Evolutionary conservation across 2,329 filamentous ascomycete genomes (phyloP), one percentile per base, ranked within the genome.

Genomic region (Exophiala phaeomuriformis): DNA sequence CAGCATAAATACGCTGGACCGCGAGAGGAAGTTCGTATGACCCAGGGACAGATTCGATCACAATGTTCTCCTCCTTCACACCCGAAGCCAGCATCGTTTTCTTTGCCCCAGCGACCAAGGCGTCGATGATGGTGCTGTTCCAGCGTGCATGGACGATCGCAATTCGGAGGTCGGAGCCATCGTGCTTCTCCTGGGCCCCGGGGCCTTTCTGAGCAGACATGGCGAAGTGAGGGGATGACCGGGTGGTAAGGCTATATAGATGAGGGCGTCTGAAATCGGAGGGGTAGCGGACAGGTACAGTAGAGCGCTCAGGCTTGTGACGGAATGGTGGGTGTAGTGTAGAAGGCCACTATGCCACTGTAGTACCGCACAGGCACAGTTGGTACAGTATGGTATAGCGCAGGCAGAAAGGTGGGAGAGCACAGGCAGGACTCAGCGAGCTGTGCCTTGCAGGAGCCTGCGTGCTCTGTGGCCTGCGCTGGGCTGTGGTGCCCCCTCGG

Each of bases 71-170:
- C 66, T 90, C 83, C 68, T 83, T 83, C 52, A 98, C 91, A 51
- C 93, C 93, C 49, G 85, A 82, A 41, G 80, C 80, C 33, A 85
- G 74, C 52, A 98, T 83, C 67, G 85, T 85, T 64, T 85, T 84
- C 72, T 85, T 88, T 43, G 88, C 82, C 61, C 93, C 93, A 49
- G 80, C 76, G 57, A 98, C 79, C 53, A 98, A 83, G 49, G 89
- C 83, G 55, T 87, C 83, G 71, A 97, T 95, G 68, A 98, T 88
- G 62, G 79, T 80, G 61, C 78, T 79, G 75, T 98, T 98, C 93
- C 93, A 98, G 65, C 93, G 84, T 55, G 91, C 91, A 74, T 97
- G 93, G 55, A 98, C 81, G 68, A 98, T 97, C 68, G 87, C 91
- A 68, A 98, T 85, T 67, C 93, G 88, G 60, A 98, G 81, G 66